Evolutionary conservation across 208 protist genomes (phyloP), one percentile per base, ranked within the genome.

Genomic region (Crithidia brevicula): DNA sequence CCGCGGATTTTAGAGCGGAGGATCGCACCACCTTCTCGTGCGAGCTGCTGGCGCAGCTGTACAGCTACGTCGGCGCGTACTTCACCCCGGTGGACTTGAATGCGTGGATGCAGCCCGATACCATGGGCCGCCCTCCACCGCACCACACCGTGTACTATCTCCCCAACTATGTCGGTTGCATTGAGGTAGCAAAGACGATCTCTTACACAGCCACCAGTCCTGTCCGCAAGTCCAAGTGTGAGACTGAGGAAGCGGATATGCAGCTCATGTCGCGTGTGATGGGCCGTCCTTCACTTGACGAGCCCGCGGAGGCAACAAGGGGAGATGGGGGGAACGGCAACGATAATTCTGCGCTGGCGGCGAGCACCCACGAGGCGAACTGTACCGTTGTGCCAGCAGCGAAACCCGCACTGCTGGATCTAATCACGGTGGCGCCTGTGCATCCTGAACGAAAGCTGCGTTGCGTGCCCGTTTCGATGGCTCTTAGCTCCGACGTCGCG

Each of bases 21-120:
- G 79, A 87, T 45, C 79, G 78, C 25, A 52, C 77, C 15, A 52
- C 77, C 22, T 94, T 88, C 43, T 75, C 72, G 46, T 59, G 66
- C 36, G 68, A 81, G 16, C 68, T 93, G 3, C 77, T 93, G 15
- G 58, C 74, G 27, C 67, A 66, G 30, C 50, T 93, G 18, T 93
- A 85, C 61, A 71, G 73, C 34, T 93, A 93, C 59, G 75, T 89
- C 13, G 65, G 62, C 6, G 68, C 71, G 9, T 93, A 88, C 61
- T 82, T 83, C 28, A 73, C 77, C 18, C 53, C 68, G 18, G 67
- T 85, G 28, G 49, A 85, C 22, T 31, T 84, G 45, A 45, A 53
- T 42, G 49, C 61, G 23, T 33, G 38, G 3, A 31, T 47, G 51
- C 34, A 45, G 40, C 52, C 33, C 16, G 50, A 62, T 7, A 40